Percentiles rank a stretch among this genome's conserved stretches.
These are phyloP conservation scores for Ustilago crameri DNA, from an alignment of 1,284 basidiomycete genomes.

Conservation along the genomic window DNA sequence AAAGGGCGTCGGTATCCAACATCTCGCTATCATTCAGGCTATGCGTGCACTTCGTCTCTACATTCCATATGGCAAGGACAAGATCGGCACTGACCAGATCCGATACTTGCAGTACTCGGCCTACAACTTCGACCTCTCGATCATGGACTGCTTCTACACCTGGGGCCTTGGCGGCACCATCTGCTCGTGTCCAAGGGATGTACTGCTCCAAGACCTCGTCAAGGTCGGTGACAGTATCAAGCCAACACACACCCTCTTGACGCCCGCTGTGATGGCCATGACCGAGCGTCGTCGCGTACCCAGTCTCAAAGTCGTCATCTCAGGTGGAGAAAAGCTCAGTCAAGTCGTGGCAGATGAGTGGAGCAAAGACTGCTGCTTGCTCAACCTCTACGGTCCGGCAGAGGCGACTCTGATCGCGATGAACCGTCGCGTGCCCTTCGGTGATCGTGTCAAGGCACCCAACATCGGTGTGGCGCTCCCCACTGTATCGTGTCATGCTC, in stretches of 20 bases:
- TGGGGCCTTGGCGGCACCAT: slow-evolving; percentile 66
- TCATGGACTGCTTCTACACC: slow-evolving; percentile 67
- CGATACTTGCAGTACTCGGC: slow-evolving; percentile 68
- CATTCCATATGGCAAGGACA: slow-evolving; percentile 58
- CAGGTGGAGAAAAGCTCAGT: slow-evolving; percentile 69
- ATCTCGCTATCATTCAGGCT: slow-evolving; percentile 65
- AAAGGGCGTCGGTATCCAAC: slow-evolving; percentile 67
- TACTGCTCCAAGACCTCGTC: slow-evolving; percentile 59
- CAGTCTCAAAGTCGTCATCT: slow-evolving; percentile 67
- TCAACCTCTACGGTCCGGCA: slow-evolving; percentile 67
- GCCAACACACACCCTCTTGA: slow-evolving; percentile 66
- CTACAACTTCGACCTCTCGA: slow-evolving; percentile 67
- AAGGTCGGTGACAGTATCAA: slow-evolving; percentile 56
- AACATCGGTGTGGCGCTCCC: slow-evolving; percentile 68
- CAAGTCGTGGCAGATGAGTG: slow-evolving; percentile 69
- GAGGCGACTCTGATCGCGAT: slow-evolving; percentile 67
- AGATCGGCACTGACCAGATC: slow-evolving; percentile 49
- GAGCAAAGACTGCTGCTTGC: slow-evolving; percentile 64
- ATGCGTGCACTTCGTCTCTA: slow-evolving; percentile 63
- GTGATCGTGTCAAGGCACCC: slow-evolving; percentile 67
- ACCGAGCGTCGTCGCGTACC: slow-evolving; percentile 61
- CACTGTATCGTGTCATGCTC: slow-evolving; percentile 64
- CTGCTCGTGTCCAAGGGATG: slow-evolving; percentile 58
- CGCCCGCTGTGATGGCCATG: slow-evolving; percentile 69
- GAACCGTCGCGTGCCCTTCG: slow-evolving; percentile 58